Evolutionary conservation across 148 eudicot species (phyloP), one percentile per base, ranked within the genome.

Genomic region (Persicaria maculosa): DNA sequence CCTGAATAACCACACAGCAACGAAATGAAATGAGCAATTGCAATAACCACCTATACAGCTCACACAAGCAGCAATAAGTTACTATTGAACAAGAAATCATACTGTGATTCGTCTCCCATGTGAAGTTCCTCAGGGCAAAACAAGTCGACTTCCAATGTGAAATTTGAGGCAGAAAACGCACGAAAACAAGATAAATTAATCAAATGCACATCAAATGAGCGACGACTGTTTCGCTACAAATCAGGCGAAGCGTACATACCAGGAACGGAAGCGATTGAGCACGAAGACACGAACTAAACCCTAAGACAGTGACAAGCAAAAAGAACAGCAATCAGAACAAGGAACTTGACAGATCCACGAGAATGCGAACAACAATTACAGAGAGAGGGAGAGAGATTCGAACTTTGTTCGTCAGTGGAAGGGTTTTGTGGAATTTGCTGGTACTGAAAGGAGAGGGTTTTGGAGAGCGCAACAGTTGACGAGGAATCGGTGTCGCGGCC

Each of bases 1-100:
- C 88, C 98, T 91, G 72, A 72, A 46, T 8, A 74, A 45, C 10
- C 4, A 46, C 74, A 62, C 74, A 62, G 6, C 16, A 62, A 6
- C 68, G 10, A 57, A 62, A 62, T 4, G 44, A 4, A 62, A 62
- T 62, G 14, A 62, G 15, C 16, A 62, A 62, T 20, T 58, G 12
- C 4, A 58, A 58, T 19, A 22, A 7, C 36, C 36, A 58, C 65
- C 1, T 3, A 22, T 9, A 25, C 16, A 62, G 40, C 16, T 31
- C 68, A 6, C 15, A 31, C 15, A 62, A 62, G 31, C 68, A 57
- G 0, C 17, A 17, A 57, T 16, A 57, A 57, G 10, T 19, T 19
- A 57, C 62, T 4, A 57, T 31, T 25, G 68, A 11, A 25, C 22
- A 7, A 57, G 36, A 61, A 62, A 59, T 20, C 43, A 25, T 62